Base-by-base conservation (phyloP, 2,329 filamentous ascomycete genomes). In the Pyrenochaeta sp. region DNA sequence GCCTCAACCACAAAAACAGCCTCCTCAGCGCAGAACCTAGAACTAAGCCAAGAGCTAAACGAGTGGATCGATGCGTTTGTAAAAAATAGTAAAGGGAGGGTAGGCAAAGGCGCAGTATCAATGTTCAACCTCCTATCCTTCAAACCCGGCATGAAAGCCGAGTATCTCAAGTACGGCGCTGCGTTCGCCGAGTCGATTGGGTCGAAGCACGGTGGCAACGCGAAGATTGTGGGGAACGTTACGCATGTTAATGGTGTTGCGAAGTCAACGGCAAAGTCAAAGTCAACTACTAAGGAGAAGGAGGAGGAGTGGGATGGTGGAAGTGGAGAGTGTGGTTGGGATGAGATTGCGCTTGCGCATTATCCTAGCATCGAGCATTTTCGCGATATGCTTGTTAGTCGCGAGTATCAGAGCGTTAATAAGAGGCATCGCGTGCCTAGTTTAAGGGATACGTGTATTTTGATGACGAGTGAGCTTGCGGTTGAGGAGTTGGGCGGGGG, bases 101-200 rank as follows among this genome's bases (percentile, higher is more conserved):
- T 71, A 76, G 72, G 67, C 44, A 61, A 9, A 53, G 74, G 70
- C 37, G 82, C 87, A 0, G 83, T 89, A 1, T 85, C 84, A 1
- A 90, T 89, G 87, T 79, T 89, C 39, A 89, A 90, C 59, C 76
- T 89, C 2, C 80, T 90, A 4, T 79, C 86, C 39, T 89, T 90
- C 75, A 79, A 80, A 43, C 77, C 73, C 0, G 81, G 79, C 10
- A 81, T 79, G 59, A 86, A 87, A 66, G 73, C 76, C 25, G 77
- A 80, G 47, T 90, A 89, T 65, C 76, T 84, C 19, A 76, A 82
- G 46, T 89, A 90, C 69, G 87, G 87, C 2, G 77, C 78, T n/a
- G 85, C 80, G 27, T 85, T 85, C 62, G 77, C 77, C 0, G 68
- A 76, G 50, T 78, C 72, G 4, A 82, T 87, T 40, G 87, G 86